A percentile compares a stretch with the other conserved stretches of the same genome.
phyloP scores from a whole-genome alignment of 192 early-diverging fungal species.

The Lobosporangium transversale region DNA sequence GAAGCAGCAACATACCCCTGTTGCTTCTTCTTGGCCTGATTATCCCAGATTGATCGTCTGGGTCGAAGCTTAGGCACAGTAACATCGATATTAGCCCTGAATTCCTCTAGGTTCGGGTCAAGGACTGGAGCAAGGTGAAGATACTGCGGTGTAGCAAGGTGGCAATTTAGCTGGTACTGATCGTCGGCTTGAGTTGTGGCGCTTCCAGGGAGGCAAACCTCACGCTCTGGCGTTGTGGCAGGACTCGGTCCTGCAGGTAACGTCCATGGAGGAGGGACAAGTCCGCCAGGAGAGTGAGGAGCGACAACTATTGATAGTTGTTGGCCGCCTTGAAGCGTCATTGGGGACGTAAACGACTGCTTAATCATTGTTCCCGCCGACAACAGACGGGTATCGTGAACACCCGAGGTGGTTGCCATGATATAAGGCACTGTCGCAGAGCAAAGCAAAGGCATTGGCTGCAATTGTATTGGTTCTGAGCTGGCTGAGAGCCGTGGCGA shows the following conservation, averaged over 20 bases:
- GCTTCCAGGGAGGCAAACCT: slow-evolving; percentile 1
- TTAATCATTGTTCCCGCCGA: slow-evolving; percentile 36
- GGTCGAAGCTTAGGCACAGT: slow-evolving; percentile 11
- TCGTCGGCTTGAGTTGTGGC: not conserved
- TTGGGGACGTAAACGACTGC: slow-evolving; percentile 24
- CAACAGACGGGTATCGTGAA: slow-evolving; percentile 15
- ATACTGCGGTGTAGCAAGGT: slow-evolving; percentile 2
- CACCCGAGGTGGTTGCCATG: slow-evolving; percentile 18
- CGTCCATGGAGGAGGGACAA: slow-evolving; percentile 30
- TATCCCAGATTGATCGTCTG: slow-evolving; percentile 27
- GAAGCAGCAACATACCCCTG: not conserved
- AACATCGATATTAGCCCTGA: slow-evolving; percentile 8
- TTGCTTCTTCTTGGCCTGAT: slow-evolving; percentile 7
- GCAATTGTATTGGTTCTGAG: not conserved
- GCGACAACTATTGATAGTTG: slow-evolving; percentile 12
- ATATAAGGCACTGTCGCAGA: slow-evolving; percentile 39
- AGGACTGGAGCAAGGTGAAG: no score
- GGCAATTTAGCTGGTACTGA: no score
- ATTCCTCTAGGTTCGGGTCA: not conserved
- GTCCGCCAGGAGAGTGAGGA: slow-evolving; percentile 42
- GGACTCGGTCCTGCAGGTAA: slow-evolving; percentile 10
- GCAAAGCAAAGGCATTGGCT: slow-evolving; percentile 27
- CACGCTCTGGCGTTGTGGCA: slow-evolving; percentile 17
- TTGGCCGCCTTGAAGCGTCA: not conserved
- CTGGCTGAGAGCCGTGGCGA: slow-evolving; percentile 18